These are phyloP conservation scores for Aspergillus hortae DNA, from an alignment of 2,329 filamentous ascomycete genomes.

Conservation along the genomic window DNA sequence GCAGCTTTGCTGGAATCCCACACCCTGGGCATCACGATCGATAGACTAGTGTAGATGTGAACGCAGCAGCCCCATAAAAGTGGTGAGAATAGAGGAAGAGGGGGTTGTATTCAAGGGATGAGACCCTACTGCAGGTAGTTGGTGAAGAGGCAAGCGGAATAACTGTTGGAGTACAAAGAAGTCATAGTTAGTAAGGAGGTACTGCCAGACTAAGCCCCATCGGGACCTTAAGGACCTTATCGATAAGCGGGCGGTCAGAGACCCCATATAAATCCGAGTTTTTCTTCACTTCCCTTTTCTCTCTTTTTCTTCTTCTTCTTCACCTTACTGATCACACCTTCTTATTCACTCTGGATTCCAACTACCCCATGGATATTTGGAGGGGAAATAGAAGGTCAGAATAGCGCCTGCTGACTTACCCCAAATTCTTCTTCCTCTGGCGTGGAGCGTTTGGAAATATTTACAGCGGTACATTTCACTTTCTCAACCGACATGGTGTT, in stretches of 20 bases:
- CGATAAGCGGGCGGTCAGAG: conserved; percentile 30
- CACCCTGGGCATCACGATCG: conserved; percentile 12
- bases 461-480: conserved; percentile 29
- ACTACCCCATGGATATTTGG: conserved; percentile 36
- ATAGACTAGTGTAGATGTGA: not conserved
- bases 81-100: not conserved
- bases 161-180: not conserved
- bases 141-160: not conserved
- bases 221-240: conserved; percentile 25
- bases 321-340: conserved; percentile 38
- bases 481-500: not conserved
- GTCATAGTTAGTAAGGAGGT: conserved; percentile 1
- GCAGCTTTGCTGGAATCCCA: conserved; percentile 32
- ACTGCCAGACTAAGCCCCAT: not conserved
- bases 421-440: conserved; percentile 37
- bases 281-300: conserved; percentile 18
- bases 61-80: not conserved
- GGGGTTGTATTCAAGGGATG: not conserved
- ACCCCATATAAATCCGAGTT: conserved; percentile 21
- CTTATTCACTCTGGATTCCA: conserved; percentile 47
- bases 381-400: conserved; percentile 49
- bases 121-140: not conserved
- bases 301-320: conserved; percentile 30
- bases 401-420: conserved; percentile 41
- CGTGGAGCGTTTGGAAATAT: conserved; percentile 48